Base-by-base conservation (phyloP, 2,329 filamentous ascomycete genomes). In the Penicillium sp. region DNA sequence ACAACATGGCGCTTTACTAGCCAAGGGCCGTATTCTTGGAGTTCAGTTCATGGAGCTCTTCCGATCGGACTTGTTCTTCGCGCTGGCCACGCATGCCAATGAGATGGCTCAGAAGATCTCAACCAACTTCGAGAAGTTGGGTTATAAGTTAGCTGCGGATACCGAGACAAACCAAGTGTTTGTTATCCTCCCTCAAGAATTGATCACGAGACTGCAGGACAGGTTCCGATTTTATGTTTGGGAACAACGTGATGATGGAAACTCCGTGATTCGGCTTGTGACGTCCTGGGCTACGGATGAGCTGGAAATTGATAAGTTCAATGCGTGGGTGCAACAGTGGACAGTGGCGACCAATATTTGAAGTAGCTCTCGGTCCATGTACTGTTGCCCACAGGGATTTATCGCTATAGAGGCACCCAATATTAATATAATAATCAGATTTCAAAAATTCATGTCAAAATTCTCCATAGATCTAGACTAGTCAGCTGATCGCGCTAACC, bases 101-200 rank as follows among this genome's bases (percentile, higher is more conserved):
- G 37, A 66, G 0, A 76, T 78, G 41, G 80, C 80, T 0, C 70
- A 74, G 58, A 72, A 67, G 46, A 71, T 82, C 4, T 80, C 79
- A 0, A 66, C 60, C 1, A 74, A 73, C n/a, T 75, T 82, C 19
- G 70, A 73, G 2, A 66, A 67, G 0, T 68, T 75, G 1, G 80
- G 79, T 0, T 80, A 74, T 62, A 60, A 64, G 0, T 61, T 81
- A 8, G 70, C 69, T 16, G 78, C 77, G 0, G 72, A 72, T 19
- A 81, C 79, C 0, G 76, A 80, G 64, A 82, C 79, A 9, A 82
- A 82, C 50, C 79, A 82, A 60, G 79, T 82, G 2, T 82, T 82
- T 68, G 77, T 77, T 0, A 68, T 76, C 2, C 59, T 82, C 4
- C 78, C 78, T 0, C 36, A 73, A 12, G 61, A 59, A 0, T 46